Percentiles rank a stretch among this genome's conserved stretches.
These are phyloP conservation scores for Wolfiporia cocos DNA, from an alignment of 1,284 basidiomycete genomes.

Conservation along the genomic window DNA sequence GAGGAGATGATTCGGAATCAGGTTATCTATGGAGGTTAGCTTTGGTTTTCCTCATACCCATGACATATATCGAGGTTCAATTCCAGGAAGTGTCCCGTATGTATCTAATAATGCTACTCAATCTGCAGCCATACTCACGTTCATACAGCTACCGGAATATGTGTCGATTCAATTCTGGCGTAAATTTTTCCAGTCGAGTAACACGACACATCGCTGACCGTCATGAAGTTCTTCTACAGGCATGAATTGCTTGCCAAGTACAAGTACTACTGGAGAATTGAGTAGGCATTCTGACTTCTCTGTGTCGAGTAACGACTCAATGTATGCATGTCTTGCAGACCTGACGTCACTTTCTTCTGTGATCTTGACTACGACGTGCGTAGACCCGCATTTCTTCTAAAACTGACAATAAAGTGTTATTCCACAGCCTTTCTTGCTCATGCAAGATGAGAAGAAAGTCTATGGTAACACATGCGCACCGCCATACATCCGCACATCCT, in stretches of 20 bases:
- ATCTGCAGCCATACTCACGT: background rate
- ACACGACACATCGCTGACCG: no score
- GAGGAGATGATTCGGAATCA: slow-evolving; percentile 73
- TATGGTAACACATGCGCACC: slow-evolving; percentile 50
- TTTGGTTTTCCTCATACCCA: slow-evolving; percentile 1
- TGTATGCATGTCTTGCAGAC: no score
- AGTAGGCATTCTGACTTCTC: slow-evolving; percentile 28
- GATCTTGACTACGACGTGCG: slow-evolving; percentile 27
- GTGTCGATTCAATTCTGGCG: slow-evolving; percentile 94
- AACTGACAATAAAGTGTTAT: background rate
- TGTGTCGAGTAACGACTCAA: no score
- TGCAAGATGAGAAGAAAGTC: slow-evolving; percentile 85
- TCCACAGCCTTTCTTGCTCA: slow-evolving; percentile 85
- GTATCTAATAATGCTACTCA: slow-evolving; percentile 9
- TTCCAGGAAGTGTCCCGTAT: slow-evolving; percentile 57
- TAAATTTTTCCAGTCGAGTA: slow-evolving; percentile 33
- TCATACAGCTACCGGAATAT: slow-evolving; percentile 73
- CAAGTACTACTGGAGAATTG: slow-evolving; percentile 90
- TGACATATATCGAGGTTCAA: background rate
- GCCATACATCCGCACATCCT: no score
- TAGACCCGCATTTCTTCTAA: background rate
- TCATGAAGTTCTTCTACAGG: slow-evolving; percentile 73
- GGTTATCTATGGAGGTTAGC: slow-evolving; percentile 82
- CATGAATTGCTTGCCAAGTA: slow-evolving; percentile 78
- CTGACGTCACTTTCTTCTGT: slow-evolving; percentile 29